phyloP scores from a whole-genome alignment of 2,329 filamentous ascomycete species.

The Cladophialophora bantiana region DNA sequence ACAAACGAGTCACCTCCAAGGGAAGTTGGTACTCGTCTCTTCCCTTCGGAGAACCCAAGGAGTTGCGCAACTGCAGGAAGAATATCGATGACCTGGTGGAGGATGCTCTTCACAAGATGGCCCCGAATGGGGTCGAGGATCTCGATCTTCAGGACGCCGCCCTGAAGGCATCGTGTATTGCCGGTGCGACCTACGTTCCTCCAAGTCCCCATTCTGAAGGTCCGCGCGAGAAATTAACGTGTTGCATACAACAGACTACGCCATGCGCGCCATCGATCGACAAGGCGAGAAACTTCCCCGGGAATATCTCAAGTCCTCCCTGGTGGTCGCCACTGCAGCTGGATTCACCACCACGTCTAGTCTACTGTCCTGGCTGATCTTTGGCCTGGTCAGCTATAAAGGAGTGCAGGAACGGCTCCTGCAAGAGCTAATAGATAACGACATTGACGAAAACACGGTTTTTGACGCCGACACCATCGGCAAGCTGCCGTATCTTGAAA shows the following conservation, averaged over 20 bases:
- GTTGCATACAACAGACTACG: constrained; percentile 60
- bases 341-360: too few species aligned
- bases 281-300: too few species aligned
- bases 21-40: constrained; percentile 63
- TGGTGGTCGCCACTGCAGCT: too few species aligned
- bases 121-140: constrained; percentile 41
- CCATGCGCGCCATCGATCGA: constrained; percentile 48
- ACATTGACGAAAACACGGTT: too few species aligned
- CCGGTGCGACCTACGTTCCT: constrained; percentile 53
- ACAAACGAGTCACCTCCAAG: constrained; percentile 64
- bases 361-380: too few species aligned
- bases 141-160: constrained; percentile 55
- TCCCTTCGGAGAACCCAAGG: constrained; percentile 64
- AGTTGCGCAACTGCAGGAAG: constrained; percentile 43
- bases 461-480: too few species aligned
- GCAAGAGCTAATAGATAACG: too few species aligned
- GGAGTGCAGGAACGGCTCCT: too few species aligned
- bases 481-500: too few species aligned
- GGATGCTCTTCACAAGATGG: neutral
- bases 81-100: neutral
- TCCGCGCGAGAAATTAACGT: constrained; percentile 44
- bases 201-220: too few species aligned
- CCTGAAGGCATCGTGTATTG: constrained; percentile 48
- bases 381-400: too few species aligned
- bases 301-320: too few species aligned